Base-by-base conservation (phyloP, 106 monocot genomes). In the Acorus gramineus region DNA sequence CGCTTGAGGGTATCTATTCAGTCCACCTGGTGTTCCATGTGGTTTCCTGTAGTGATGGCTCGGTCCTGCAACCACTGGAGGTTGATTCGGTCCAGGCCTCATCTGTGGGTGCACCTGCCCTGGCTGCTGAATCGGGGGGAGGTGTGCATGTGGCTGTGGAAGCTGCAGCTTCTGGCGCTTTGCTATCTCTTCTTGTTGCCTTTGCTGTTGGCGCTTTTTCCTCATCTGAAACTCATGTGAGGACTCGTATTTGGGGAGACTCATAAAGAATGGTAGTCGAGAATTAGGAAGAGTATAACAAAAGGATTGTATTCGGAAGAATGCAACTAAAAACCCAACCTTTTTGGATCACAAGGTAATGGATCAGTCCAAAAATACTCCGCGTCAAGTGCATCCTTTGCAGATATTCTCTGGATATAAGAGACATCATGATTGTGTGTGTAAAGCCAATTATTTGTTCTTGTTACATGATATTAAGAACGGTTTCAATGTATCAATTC, bases 181-280 rank as follows among this genome's bases (percentile, higher is more conserved):
- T 5, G 92, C 92, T 12, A 72, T 74, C 54, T 98, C 98, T 50
- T 98, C 98, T 10, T 91, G 87, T 52, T 96, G 91, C 14, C 87
- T 57, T 50, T 96, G 96, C 52, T 96, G 96, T 52, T 96, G 91
- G 8, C 96, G 80, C 62, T 91, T 96, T 66, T 87, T 98, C 79
- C 92, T 92, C 0, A 88, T 98, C 59, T 92, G 98, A 53, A 91
- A 92, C 71, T 98, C 98, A 14, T 98, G 98, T n/a, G 98, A 98
- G 2, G 98, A 85, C 58, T 98, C 98, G 42, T 98, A 98, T 68
- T 85, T 88, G 2, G 98, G 98, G 55, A 98, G 74, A 70, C 98
- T 98, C 7, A 2, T 7, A 12, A 59, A 13, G n/a, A 74, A 53
- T 14, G 66, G 42, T 43, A 55, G 28, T 28, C 28, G 3, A 11